phyloP scores from a whole-genome alignment of 805 yeast genomes.

The Wickerhamiella azyma region DNA sequence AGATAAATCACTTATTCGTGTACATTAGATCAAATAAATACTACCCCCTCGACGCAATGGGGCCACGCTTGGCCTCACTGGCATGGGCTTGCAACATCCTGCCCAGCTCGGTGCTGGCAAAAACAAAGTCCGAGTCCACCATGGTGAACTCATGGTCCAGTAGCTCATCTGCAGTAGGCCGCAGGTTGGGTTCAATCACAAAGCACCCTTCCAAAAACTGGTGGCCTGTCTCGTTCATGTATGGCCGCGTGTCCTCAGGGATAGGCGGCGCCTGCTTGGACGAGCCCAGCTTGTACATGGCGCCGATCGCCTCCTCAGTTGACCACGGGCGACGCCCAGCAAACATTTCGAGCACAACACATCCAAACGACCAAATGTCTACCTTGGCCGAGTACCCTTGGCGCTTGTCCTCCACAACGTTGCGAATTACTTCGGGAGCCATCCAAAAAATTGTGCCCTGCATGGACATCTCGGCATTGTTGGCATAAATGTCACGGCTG shows the following conservation, averaged over 20 bases:
- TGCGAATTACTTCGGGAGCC: slow-evolving; percentile 98
- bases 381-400: slow-evolving; percentile 96
- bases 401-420: slow-evolving; percentile 52
- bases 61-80: background rate
- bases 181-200: slow-evolving; percentile 55
- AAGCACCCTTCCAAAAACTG: slow-evolving; percentile 68
- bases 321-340: slow-evolving; percentile 98
- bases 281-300: slow-evolving; percentile 76
- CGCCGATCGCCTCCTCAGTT: slow-evolving; percentile 85
- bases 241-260: slow-evolving; percentile 67
- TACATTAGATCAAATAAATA: too few relatives aligned
- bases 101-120: slow-evolving; percentile 17
- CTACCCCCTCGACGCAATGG: too few relatives aligned
- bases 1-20: too few relatives aligned
- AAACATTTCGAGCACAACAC: slow-evolving; percentile 94
- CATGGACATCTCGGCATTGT: slow-evolving; percentile 93
- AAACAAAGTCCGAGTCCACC: slow-evolving; percentile 11
- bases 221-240: slow-evolving; percentile 50
- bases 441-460: slow-evolving; percentile 99
- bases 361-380: slow-evolving; percentile 96
- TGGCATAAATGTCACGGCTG: slow-evolving; percentile 71
- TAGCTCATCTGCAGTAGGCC: slow-evolving; percentile 66
- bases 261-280: slow-evolving; percentile 89
- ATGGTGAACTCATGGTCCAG: slow-evolving; percentile 14
- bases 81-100: slow-evolving; percentile 1